Evolutionary conservation across 179 eudicot species (phyloP).

Genomic region (Amaranthus tricolor): DNA sequence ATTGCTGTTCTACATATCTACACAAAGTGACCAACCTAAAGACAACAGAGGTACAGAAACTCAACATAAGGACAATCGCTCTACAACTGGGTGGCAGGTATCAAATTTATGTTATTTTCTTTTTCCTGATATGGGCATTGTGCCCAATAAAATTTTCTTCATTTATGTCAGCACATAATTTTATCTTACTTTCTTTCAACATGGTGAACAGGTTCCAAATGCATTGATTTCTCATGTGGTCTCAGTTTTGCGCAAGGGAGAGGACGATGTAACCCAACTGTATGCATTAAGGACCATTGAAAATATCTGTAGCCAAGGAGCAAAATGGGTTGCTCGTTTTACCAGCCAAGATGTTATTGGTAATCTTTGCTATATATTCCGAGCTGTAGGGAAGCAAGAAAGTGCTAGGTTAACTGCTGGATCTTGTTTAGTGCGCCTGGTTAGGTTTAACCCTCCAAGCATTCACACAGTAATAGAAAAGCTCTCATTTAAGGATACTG

Average conservation of each 20-base stretch:
- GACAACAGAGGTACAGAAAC: constrained; percentile 59
- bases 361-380: constrained; percentile 81
- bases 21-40: constrained; percentile 62
- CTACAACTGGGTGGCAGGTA: constrained; percentile 93
- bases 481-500: constrained; percentile 71
- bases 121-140: background rate
- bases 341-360: constrained; percentile 78
- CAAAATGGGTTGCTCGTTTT: constrained; percentile 87
- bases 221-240: constrained; percentile 72
- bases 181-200: constrained; percentile 1
- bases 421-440: constrained; percentile 84
- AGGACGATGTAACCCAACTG: constrained; percentile 87
- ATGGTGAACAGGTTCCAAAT: constrained; percentile 66
- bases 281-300: constrained; percentile 95
- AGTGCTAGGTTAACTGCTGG: constrained; percentile 87
- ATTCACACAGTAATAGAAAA: constrained; percentile 72
- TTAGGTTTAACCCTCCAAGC: constrained; percentile 68
- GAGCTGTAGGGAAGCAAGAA: constrained; percentile 89
- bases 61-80: constrained; percentile 67
- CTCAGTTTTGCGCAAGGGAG: constrained; percentile 87
- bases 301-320: constrained; percentile 93
- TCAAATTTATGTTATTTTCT: constrained; percentile 17
- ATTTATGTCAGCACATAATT: background rate
- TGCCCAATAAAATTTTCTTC: background rate
- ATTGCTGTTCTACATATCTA: constrained; percentile 86